Evolutionary conservation across 306 rosid species (phyloP).

Genomic region (Sesbania bispinosa): DNA sequence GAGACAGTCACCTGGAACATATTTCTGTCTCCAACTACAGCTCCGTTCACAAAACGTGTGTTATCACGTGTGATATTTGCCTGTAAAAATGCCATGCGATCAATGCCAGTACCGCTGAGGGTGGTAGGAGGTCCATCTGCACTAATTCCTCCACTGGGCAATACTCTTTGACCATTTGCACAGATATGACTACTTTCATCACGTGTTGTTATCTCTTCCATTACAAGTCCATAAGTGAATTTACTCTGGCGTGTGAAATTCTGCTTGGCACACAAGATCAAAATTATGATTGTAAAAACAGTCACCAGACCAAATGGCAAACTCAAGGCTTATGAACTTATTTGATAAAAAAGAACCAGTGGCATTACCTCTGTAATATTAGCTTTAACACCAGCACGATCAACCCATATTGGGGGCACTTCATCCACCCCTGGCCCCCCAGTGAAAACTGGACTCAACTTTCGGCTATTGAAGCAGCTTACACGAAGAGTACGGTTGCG

Average conservation of each 20-base stretch:
- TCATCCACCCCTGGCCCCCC: constrained; percentile 97
- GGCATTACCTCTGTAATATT: constrained; percentile 79
- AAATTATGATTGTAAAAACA: background rate
- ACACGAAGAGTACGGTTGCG: constrained; percentile 79
- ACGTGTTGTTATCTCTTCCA: constrained; percentile 95
- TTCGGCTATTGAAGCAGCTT: constrained; percentile 92
- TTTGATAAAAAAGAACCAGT: background rate
- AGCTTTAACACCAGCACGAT: constrained; percentile 84
- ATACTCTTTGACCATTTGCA: constrained; percentile 71
- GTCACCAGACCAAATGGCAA: background rate
- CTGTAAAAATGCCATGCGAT: constrained; percentile 84
- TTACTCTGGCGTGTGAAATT: constrained; percentile 94
- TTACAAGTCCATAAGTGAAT: constrained; percentile 90
- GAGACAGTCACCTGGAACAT: constrained; percentile 75
- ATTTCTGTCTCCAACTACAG: constrained; percentile 78
- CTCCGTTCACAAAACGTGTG: constrained; percentile 86
- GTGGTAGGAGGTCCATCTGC: constrained; percentile 98
- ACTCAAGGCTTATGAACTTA: background rate
- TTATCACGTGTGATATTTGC: constrained; percentile 94
- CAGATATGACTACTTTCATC: constrained; percentile 82
- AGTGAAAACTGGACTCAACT: constrained; percentile 91
- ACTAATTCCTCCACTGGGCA: constrained; percentile 87
- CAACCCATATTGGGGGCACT: constrained; percentile 96
- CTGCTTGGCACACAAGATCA: constrained; percentile 40
- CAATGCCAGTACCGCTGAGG: constrained; percentile 93